phyloP scores from a whole-genome alignment of 2,329 filamentous ascomycete genomes.

The Penicillium sp. region DNA sequence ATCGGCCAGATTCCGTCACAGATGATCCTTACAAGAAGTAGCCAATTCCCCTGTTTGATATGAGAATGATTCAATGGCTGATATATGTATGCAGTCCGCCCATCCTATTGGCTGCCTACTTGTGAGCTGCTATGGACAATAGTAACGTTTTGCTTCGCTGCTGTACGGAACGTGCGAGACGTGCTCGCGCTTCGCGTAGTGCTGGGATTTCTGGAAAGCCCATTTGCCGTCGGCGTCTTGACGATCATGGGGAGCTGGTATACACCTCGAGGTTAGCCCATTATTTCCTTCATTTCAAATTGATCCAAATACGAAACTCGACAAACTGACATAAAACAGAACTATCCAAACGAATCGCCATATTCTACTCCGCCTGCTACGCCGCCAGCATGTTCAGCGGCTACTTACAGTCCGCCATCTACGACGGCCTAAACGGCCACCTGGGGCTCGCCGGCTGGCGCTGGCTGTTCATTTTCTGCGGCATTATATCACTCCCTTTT shows the following conservation, averaged over 20 bases:
- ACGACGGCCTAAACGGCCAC: conserved; percentile 15
- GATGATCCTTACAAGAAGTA: conserved; percentile 11
- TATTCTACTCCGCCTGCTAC: conserved; percentile 20
- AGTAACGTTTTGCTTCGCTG: conserved; percentile 21
- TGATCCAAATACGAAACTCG: too few species aligned
- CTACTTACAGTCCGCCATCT: conserved; percentile 21
- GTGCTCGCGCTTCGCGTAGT: conserved; percentile 21
- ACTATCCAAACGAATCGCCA: conserved; percentile 22
- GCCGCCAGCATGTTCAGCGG: conserved; percentile 22
- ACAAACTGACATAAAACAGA: too few species aligned
- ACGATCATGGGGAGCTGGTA: conserved; percentile 20
- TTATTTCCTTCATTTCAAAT: background rate
- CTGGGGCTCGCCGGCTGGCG: conserved; percentile 26
- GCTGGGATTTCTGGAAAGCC: conserved; percentile 19
- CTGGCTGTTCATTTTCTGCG: conserved; percentile 29
- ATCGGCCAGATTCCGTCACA: conserved; percentile 14
- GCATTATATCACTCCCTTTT: conserved; percentile 26
- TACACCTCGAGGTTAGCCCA: conserved; percentile 9
- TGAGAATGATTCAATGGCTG: too few species aligned
- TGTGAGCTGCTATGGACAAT: conserved; percentile 21
- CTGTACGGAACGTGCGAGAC: conserved; percentile 20
- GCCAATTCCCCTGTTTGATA: too few species aligned
- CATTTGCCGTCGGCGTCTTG: conserved; percentile 20
- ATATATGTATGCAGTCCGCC: too few species aligned
- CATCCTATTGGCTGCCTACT: conserved; percentile 19